A percentile compares a stretch with the other conserved stretches of the same genome.
phyloP scores from a whole-genome alignment of 345 rosid species.

The Ailanthus altissimus region DNA sequence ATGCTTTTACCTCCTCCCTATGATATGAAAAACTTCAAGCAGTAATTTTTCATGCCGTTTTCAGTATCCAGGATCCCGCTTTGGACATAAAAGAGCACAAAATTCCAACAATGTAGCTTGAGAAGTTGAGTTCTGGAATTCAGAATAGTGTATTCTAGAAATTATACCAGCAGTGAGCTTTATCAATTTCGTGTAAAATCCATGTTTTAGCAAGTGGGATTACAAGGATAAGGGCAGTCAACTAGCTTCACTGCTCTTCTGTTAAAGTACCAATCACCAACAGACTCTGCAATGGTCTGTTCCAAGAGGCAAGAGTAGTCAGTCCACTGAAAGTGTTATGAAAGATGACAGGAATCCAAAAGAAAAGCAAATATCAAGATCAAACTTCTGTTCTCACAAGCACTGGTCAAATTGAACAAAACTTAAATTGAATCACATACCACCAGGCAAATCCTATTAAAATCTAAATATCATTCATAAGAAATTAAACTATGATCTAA shows the following conservation, averaged over 20 bases:
- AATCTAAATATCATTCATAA: not conserved
- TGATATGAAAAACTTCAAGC: not conserved
- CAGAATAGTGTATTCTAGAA: not conserved
- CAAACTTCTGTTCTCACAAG: not conserved
- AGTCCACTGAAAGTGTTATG: not conserved
- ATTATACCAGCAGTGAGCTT: not conserved
- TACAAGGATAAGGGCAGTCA: constrained; percentile 91
- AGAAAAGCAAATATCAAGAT: constrained; percentile 5
- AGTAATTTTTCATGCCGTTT: not conserved
- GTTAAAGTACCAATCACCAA: constrained; percentile 86
- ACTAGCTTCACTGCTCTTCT: constrained; percentile 56
- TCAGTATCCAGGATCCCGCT: not conserved
- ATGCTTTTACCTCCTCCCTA: not conserved
- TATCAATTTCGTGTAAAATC: constrained; percentile 40
- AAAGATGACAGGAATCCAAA: not conserved
- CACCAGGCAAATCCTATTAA: not conserved
- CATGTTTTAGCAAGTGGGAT: constrained; percentile 77
- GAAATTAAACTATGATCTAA: not conserved
- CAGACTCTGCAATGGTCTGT: constrained; percentile 87
- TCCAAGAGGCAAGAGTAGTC: constrained; percentile 21
- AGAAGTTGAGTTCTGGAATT: not conserved
- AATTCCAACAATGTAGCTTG: not conserved
- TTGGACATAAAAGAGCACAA: not conserved
- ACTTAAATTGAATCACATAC: not conserved
- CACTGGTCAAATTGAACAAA: not conserved